Evolutionary conservation across 192 early-diverging fungal genomes (phyloP).

Genomic region (Backusella circina): DNA sequence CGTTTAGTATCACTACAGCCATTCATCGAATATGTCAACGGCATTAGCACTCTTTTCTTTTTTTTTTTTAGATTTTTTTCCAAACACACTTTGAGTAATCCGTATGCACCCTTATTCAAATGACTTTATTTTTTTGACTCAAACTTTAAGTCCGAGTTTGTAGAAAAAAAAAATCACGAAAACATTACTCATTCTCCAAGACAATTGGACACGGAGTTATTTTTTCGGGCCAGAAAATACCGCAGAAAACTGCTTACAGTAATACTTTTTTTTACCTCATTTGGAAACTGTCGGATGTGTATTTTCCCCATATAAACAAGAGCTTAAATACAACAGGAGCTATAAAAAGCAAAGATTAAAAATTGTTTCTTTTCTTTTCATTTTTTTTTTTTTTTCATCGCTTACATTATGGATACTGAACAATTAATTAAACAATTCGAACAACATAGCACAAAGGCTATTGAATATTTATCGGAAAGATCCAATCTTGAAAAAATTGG

Average conservation of each 20-base stretch:
- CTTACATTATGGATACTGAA: constrained; percentile 2
- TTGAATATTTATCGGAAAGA: neutral
- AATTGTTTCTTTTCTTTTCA: neutral
- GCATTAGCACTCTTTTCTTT: no score
- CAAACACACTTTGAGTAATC: no score
- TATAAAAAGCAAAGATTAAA: neutral
- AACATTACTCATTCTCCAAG: neutral
- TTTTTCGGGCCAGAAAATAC: neutral
- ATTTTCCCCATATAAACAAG: neutral
- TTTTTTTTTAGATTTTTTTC: no score
- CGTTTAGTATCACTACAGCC: no score
- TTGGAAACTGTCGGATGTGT: neutral
- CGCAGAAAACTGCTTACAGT: neutral
- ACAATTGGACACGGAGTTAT: neutral
- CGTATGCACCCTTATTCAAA: no score
- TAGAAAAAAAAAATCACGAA: neutral
- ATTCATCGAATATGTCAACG: no score
- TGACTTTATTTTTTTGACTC: neutral
- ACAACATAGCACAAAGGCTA: neutral
- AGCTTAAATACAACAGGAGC: no score
- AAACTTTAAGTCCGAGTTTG: neutral
- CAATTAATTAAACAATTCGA: neutral
- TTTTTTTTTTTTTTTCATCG: neutral
- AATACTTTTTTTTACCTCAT: neutral
- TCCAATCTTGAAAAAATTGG: constrained; percentile 1